Conservation (phyloP, 192 early-diverging fungal species). For the Backusella tuberculispora region DNA sequence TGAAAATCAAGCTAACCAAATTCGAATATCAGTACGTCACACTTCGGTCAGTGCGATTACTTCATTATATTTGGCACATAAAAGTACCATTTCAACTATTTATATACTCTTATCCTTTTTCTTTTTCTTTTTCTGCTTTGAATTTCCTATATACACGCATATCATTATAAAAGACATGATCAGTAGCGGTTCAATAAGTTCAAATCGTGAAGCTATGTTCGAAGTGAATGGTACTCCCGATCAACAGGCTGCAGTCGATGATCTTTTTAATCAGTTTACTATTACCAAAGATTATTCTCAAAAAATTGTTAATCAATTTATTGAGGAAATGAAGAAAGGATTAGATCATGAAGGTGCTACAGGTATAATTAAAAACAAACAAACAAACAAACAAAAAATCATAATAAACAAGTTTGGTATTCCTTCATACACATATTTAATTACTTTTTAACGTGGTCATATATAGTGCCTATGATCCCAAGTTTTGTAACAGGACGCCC, state of each 20-base stretch:
- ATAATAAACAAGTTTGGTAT: neutral
- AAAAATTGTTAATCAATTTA: constrained; percentile 29
- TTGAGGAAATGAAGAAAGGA: constrained; percentile 34
- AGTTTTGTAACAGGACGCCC: constrained; percentile 79
- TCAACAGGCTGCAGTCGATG: neutral
- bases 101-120: neutral
- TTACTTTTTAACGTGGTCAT: no score
- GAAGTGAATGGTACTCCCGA: neutral
- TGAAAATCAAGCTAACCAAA: no score
- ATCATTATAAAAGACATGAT: no score
- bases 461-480: constrained; percentile 77
- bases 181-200: no score
- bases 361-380: constrained; percentile 1
- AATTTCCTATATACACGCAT: neutral
- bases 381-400: no score
- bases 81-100: no score
- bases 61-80: no score
- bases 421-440: neutral
- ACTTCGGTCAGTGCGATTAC: no score
- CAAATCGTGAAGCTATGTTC: neutral
- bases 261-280: neutral
- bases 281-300: neutral
- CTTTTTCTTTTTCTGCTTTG: neutral
- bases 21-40: no score
- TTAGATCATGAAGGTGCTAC: constrained; percentile 29